Percentiles rank a stretch among this genome's conserved stretches.
phyloP scores from a whole-genome alignment of 2,329 filamentous ascomycete genomes.

The Colletotrichum cereale region DNA sequence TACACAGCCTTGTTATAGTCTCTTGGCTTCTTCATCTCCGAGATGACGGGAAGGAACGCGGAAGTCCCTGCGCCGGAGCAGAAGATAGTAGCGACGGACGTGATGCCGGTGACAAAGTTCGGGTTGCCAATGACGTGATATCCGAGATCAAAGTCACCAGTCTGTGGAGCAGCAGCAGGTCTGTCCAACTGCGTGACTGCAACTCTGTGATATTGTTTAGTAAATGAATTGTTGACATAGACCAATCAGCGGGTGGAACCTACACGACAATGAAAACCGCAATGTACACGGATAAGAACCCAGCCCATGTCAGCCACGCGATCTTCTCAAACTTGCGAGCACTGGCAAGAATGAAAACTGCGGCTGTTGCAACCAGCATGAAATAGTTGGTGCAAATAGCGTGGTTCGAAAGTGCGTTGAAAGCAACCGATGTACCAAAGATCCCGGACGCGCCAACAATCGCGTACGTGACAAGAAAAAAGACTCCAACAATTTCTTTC shows the following conservation, averaged over 20 bases:
- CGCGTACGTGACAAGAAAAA: slow-evolving; percentile 70
- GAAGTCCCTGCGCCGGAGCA: slow-evolving; percentile 69
- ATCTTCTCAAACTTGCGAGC: slow-evolving; percentile 72
- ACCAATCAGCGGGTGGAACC: slow-evolving; percentile 37
- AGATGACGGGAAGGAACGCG: slow-evolving; percentile 74
- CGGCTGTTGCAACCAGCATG: slow-evolving; percentile 63
- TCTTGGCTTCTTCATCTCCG: slow-evolving; percentile 71
- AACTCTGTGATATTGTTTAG: slow-evolving; percentile 50
- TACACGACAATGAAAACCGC: slow-evolving; percentile 69
- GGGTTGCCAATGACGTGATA: slow-evolving; percentile 68
- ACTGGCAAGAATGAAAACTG: slow-evolving; percentile 62
- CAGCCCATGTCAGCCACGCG: slow-evolving; percentile 72
- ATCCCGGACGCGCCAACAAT: slow-evolving; percentile 69
- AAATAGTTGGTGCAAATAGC: slow-evolving; percentile 71
- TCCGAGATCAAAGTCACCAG: slow-evolving; percentile 70
- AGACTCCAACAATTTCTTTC: slow-evolving; percentile 64
- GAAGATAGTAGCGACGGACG: slow-evolving; percentile 70
- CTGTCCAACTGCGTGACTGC: slow-evolving; percentile 68
- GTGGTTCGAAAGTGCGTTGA: slow-evolving; percentile 71
- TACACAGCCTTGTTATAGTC: slow-evolving; percentile 73
- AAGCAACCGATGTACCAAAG: slow-evolving; percentile 67
- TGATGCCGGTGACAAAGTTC: slow-evolving; percentile 70
- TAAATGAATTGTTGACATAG: not conserved
- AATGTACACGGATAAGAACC: slow-evolving; percentile 68
- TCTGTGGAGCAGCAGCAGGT: slow-evolving; percentile 71